phyloP scores from a whole-genome alignment of 441 rosid genomes.

The Raphanus hybrid region DNA sequence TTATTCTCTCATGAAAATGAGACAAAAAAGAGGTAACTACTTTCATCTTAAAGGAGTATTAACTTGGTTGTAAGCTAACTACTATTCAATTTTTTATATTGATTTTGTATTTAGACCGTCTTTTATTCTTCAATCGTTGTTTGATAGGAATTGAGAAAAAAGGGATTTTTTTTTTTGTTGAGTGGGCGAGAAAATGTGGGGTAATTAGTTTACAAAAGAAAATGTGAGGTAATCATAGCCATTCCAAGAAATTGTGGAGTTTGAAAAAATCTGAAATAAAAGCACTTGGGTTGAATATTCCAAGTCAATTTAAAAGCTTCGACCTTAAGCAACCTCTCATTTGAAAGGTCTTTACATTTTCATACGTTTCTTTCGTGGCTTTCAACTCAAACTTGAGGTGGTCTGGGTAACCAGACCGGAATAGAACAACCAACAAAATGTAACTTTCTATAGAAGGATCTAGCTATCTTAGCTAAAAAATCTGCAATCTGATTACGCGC shows the following conservation, averaged over 20 bases:
- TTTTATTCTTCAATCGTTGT: conserved; percentile 24
- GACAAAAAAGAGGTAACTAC: too few species aligned
- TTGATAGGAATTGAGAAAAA: conserved; percentile 36
- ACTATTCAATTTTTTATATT: conserved; percentile 15
- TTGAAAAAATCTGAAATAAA: background rate
- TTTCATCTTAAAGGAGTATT: background rate
- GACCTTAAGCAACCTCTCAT: conserved; percentile 21
- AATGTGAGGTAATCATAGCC: conserved; percentile 36
- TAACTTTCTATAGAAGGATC: too few species aligned
- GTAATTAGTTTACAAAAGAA: conserved; percentile 9
- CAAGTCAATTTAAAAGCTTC: conserved; percentile 37
- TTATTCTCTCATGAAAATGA: conserved; percentile 5
- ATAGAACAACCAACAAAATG: too few species aligned
- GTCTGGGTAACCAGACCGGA: too few species aligned
- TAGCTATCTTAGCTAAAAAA: too few species aligned
- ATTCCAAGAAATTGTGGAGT: conserved; percentile 33
- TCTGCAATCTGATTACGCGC: too few species aligned
- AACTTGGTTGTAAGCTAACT: conserved; percentile 26
- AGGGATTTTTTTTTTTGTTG: conserved; percentile 35
- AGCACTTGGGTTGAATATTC: conserved; percentile 42
- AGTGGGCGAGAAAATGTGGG: conserved; percentile 40
- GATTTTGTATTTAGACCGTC: conserved; percentile 14
- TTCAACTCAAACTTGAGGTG: too few species aligned
- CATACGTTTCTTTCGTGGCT: conserved; percentile 18
- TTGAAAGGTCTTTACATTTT: conserved; percentile 24